A percentile compares a stretch with the other conserved stretches of the same genome.
Conservation (phyloP, 805 yeast genomes). For the Zygotorulaspora danielsina region DNA sequence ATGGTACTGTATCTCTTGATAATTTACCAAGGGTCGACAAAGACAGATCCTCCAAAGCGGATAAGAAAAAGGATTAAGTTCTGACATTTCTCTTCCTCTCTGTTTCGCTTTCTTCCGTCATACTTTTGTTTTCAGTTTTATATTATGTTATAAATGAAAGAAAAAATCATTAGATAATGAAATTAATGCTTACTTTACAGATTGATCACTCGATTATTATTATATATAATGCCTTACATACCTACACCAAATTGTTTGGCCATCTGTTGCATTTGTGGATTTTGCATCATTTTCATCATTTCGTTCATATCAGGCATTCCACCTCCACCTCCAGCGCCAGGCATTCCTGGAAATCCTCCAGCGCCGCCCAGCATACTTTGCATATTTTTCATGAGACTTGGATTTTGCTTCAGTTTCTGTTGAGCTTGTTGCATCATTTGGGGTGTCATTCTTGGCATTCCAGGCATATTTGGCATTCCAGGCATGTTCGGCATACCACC, state of each 20-base stretch:
- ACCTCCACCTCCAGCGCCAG: constrained; percentile 40
- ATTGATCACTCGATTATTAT: not conserved
- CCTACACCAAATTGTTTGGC: constrained; percentile 47
- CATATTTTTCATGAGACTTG: constrained; percentile 70
- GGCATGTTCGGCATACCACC: constrained; percentile 59
- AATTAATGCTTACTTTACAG: constrained; percentile 2
- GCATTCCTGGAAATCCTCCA: constrained; percentile 33
- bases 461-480: constrained; percentile 53
- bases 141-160: no score
- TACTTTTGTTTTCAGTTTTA: no score
- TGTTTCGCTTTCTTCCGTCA: no score
- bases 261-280: constrained; percentile 45
- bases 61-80: constrained; percentile 15
- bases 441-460: constrained; percentile 43
- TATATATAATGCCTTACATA: constrained; percentile 5
- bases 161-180: no score
- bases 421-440: constrained; percentile 48
- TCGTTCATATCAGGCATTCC: constrained; percentile 69
- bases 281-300: constrained; percentile 57
- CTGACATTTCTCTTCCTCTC: no score
- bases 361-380: constrained; percentile 67
- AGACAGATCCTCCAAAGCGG: constrained; percentile 25
- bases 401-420: constrained; percentile 64
- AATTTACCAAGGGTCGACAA: constrained; percentile 33
- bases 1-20: constrained; percentile 31